Evolutionary conservation across 352 stramenopile genomes (phyloP), one percentile per base, ranked within the genome.

Genomic region (Phytophthora europaea): DNA sequence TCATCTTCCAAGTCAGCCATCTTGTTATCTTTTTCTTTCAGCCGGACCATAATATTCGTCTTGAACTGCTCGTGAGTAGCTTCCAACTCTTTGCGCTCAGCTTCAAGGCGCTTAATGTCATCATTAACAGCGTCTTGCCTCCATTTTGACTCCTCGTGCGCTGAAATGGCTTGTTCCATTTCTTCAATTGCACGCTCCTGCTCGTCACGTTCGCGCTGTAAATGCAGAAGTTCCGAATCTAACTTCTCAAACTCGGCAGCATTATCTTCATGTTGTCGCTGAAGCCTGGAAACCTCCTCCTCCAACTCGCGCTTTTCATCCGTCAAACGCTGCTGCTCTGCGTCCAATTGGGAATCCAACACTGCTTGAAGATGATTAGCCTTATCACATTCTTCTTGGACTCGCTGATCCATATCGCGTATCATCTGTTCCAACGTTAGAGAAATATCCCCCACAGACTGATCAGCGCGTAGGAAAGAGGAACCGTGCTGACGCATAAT

Each of bases 141-240:
- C 28, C 43, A 67, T 6, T 71, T 80, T n/a, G 81, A 76, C 36
- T 73, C 65, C 26, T 83, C 78, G 16, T 82, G 61, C 4, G 58
- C 38, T 6, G 82, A 73, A 59, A 88, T 78, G 8, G 52, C 67
- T 65, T 81, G 63, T 31, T 89, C 74, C 66, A 85, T 84, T 3
- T 85, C 77, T 28, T 80, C 48, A 9, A 82, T 54, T 28, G 69
- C 69, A 36, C 74, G 76, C 9, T 79, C 63, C 65, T 89, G 80
- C 26, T 87, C 83, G 54, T 90, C 73, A 15, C 82, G 80, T 62
- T 91, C 86, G 31, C 79, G 70, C 28, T 89, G 80, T 33, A 62
- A 54, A 36, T 69, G 67, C 26, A 83, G 57, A 26, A 91, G 40
- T 26, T 87, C 79, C 5, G 63, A 58, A 48, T 84, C 69, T 16